Evolutionary conservation across 2,329 filamentous ascomycete genomes (phyloP).

Genomic region (Chaetomiaceae sp.): DNA sequence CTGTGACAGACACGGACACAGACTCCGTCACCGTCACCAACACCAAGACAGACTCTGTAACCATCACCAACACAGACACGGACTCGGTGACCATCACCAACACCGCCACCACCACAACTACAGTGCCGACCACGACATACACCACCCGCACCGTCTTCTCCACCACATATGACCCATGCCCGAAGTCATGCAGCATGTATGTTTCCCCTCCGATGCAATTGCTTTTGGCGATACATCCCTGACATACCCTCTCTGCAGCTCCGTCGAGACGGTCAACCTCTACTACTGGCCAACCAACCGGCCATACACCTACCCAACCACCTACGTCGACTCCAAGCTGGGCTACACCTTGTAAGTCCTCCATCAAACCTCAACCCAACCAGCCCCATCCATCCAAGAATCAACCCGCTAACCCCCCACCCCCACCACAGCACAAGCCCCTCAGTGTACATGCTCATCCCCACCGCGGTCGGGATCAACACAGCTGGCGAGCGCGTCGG

Average conservation of each 20-base stretch:
- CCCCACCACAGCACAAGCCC: conserved; percentile 31
- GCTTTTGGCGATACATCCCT: background rate
- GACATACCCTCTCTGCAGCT: conserved; percentile 10
- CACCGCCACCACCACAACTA: conserved; percentile 10
- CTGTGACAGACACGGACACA: conserved; percentile 15
- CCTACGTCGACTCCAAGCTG: conserved; percentile 26
- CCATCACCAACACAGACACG: conserved; percentile 12
- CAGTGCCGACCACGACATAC: conserved; percentile 18
- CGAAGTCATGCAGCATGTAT: conserved; percentile 30
- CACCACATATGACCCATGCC: conserved; percentile 26
- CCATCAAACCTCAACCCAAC: background rate
- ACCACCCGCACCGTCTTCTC: conserved; percentile 24
- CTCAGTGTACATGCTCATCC: conserved; percentile 34
- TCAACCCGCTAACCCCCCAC: background rate
- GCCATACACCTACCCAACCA: conserved; percentile 29
- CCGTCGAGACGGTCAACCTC: conserved; percentile 30
- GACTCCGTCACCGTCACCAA: conserved; percentile 15
- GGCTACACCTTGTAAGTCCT: conserved; percentile 31
- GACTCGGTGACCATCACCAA: conserved; percentile 9
- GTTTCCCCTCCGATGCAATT: conserved; percentile 4
- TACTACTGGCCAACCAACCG: conserved; percentile 32
- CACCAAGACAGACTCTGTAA: conserved; percentile 12
- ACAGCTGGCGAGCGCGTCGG: conserved; percentile 24
- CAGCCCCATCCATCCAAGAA: background rate
- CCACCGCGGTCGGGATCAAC: conserved; percentile 32